Conservation (phyloP, 116 monocot species). For the Thalassia testudinum region DNA sequence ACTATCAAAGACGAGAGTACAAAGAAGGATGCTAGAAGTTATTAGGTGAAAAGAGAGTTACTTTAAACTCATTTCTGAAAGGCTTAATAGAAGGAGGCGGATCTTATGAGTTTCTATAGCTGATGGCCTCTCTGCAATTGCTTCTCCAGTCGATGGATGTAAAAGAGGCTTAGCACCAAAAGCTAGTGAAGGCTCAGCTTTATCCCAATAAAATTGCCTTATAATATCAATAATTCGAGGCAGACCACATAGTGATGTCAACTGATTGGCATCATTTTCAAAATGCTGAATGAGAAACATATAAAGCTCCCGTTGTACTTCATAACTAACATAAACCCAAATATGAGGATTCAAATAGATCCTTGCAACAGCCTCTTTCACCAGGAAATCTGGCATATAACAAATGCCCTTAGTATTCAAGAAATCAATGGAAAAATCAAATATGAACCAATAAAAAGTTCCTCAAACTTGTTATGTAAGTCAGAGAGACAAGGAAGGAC, state of each 20-base stretch:
- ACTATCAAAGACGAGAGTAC: not conserved
- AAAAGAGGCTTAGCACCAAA: constrained; percentile 42
- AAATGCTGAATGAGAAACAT: constrained; percentile 84
- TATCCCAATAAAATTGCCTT: constrained; percentile 83
- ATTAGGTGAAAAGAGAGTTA: constrained; percentile 2
- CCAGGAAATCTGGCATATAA: constrained; percentile 41
- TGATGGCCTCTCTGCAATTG: constrained; percentile 51
- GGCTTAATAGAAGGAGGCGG: constrained; percentile 82
- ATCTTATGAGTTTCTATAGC: constrained; percentile 76
- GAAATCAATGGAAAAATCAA: too few relatives aligned
- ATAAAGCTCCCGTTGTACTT: constrained; percentile 89
- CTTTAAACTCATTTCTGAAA: constrained; percentile 89
- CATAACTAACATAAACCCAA: constrained; percentile 76
- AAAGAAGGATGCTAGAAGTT: not conserved
- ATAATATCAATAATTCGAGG: constrained; percentile 75
- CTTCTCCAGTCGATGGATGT: constrained; percentile 46
- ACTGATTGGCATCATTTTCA: constrained; percentile 43
- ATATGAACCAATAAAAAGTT: too few relatives aligned
- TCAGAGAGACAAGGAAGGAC: not conserved
- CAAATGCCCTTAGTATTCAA: too few relatives aligned
- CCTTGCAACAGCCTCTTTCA: constrained; percentile 70
- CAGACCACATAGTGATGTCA: constrained; percentile 41
- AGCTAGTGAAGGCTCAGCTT: constrained; percentile 24
- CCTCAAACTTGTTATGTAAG: too few relatives aligned
- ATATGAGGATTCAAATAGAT: constrained; percentile 91